phyloP scores from a whole-genome alignment of 257 asterid species.

The Hygrophila difformis region DNA sequence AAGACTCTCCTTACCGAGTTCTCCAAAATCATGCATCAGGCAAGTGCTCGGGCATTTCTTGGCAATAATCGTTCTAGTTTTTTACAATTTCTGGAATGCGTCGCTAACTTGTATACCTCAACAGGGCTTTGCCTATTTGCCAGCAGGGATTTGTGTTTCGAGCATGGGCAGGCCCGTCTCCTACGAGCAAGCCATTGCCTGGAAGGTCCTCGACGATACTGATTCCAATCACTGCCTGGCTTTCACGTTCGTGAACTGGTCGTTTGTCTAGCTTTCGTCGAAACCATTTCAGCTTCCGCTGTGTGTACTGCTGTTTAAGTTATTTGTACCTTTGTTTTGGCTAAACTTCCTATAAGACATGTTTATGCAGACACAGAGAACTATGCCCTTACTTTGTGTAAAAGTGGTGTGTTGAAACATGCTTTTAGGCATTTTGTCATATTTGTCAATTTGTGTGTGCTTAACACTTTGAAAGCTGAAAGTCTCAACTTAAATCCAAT shows the following conservation, averaged over 20 bases:
- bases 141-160: slow-evolving; percentile 59
- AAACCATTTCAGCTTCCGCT: too few species aligned
- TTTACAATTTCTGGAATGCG: background rate
- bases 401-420: too few species aligned
- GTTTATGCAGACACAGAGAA: too few species aligned
- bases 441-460: too few species aligned
- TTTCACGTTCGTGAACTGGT: background rate
- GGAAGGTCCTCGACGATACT: slow-evolving; percentile 63
- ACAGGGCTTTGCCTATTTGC: slow-evolving; percentile 69
- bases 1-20: slow-evolving; percentile 58
- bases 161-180: slow-evolving; percentile 74
- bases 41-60: background rate
- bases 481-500: too few species aligned
- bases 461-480: too few species aligned
- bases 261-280: background rate
- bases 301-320: background rate
- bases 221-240: background rate
- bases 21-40: slow-evolving; percentile 83
- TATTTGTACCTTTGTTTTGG: slow-evolving; percentile 15
- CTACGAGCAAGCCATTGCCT: slow-evolving; percentile 58
- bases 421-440: too few species aligned
- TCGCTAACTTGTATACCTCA: background rate
- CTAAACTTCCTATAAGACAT: background rate
- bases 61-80: background rate
- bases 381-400: too few species aligned